phyloP scores from a whole-genome alignment of 2,329 filamentous ascomycete genomes.

The Thelonectria olida region DNA sequence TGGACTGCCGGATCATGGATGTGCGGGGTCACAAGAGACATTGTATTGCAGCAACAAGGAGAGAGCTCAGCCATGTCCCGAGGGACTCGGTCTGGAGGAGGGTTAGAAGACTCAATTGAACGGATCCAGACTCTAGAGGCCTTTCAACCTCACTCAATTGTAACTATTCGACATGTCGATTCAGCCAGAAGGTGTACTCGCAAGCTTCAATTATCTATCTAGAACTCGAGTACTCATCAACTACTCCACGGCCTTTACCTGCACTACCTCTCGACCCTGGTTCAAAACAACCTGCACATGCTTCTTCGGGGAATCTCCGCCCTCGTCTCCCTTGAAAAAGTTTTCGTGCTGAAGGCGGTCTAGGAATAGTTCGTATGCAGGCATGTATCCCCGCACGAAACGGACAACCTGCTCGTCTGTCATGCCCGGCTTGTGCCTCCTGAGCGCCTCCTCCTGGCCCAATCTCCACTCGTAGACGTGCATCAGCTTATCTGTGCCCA shows the following conservation, averaged over 20 bases:
- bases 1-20: too few species aligned
- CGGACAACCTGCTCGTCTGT: slow-evolving; percentile 33
- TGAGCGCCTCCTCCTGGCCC: slow-evolving; percentile 30
- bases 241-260: slow-evolving; percentile 25
- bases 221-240: background rate
- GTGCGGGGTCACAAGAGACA: background rate
- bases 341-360: slow-evolving; percentile 28
- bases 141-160: too few species aligned
- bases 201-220: background rate
- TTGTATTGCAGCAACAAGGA: background rate
- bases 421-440: slow-evolving; percentile 33
- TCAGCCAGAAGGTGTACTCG: background rate
- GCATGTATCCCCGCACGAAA: slow-evolving; percentile 40
- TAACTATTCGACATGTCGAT: background rate
- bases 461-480: slow-evolving; percentile 38
- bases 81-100: background rate
- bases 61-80: background rate
- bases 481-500: slow-evolving; percentile 32
- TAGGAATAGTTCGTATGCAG: slow-evolving; percentile 36
- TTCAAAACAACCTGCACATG: slow-evolving; percentile 20
- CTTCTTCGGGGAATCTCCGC: slow-evolving; percentile 13
- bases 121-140: too few species aligned
- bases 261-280: slow-evolving; percentile 18
- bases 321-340: slow-evolving; percentile 19
- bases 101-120: background rate